Evolutionary conservation across 139 green algal species (phyloP).

Genomic region (Coelastrella sp.): DNA sequence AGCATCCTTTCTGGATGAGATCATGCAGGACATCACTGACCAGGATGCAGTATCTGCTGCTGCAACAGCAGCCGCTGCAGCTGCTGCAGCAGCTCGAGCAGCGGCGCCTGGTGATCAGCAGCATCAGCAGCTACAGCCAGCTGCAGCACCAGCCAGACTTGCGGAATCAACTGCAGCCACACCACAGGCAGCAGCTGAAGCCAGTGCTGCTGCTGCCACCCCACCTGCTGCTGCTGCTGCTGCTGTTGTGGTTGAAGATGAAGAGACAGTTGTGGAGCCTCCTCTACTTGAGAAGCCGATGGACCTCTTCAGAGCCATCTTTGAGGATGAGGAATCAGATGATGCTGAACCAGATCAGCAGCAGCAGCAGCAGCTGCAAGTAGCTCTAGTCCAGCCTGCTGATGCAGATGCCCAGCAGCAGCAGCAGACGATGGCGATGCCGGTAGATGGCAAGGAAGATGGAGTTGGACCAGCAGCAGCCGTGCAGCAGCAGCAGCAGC

Average conservation of each 20-base stretch:
- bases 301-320: slow-evolving; percentile 91
- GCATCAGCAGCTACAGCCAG: slow-evolving; percentile 25
- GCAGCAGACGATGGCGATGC: background rate
- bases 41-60: background rate
- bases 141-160: background rate
- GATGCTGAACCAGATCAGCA: background rate
- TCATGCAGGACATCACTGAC: slow-evolving; percentile 4
- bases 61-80: slow-evolving; percentile 4
- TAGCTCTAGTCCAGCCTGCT: background rate
- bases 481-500: slow-evolving; percentile 37
- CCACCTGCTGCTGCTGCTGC: slow-evolving; percentile 11
- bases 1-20: slow-evolving; percentile 16
- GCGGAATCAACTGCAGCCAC: background rate
- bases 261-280: slow-evolving; percentile 7
- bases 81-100: background rate
- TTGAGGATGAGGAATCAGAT: slow-evolving; percentile 79
- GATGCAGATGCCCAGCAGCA: background rate
- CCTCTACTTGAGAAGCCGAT: slow-evolving; percentile 66
- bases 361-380: slow-evolving; percentile 4
- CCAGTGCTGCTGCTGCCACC: background rate
- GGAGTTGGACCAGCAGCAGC: background rate
- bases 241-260: slow-evolving; percentile 15
- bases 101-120: background rate
- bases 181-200: background rate
- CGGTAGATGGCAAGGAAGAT: background rate